A percentile compares a stretch with the other conserved stretches of the same genome.
phyloP scores from a whole-genome alignment of 441 rosid genomes.

The Euphorbia celastroides region DNA sequence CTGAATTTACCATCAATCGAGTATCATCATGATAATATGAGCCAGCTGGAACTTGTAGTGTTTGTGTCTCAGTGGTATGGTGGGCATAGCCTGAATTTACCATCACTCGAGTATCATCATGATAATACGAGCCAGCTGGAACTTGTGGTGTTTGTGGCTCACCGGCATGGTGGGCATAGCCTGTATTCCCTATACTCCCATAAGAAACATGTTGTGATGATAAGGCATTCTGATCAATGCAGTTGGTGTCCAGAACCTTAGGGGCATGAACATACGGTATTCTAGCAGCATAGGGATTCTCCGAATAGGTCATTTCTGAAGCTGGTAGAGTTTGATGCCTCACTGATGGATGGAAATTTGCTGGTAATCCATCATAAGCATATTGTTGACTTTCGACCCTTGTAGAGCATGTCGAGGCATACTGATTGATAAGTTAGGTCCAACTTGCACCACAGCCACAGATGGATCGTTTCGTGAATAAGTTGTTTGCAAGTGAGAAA shows the following conservation, averaged over 20 bases:
- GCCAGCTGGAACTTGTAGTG: conserved; percentile 15
- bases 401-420: conserved; percentile 26
- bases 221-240: conserved; percentile 17
- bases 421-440: conserved; percentile 17
- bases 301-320: not conserved
- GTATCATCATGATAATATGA: not conserved
- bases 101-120: not conserved
- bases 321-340: conserved; percentile 4
- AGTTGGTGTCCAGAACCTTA: conserved; percentile 13
- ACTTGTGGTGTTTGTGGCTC: conserved; percentile 22
- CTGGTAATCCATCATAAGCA: conserved; percentile 15
- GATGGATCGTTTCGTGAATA: not conserved
- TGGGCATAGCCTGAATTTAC: conserved; percentile 13
- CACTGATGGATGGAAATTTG: conserved; percentile 6
- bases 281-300: conserved; percentile 3
- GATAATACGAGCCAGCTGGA: conserved; percentile 17
- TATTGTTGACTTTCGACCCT: conserved; percentile 14
- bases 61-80: conserved; percentile 25
- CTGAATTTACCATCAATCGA: conserved; percentile 8
- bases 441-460: not conserved
- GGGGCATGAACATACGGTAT: conserved; percentile 13
- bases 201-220: conserved; percentile 22
- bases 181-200: conserved; percentile 14
- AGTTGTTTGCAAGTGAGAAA: not conserved
- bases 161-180: conserved; percentile 22